phyloP scores from a whole-genome alignment of 331 rosid genomes.

The Quercus phellos region DNA sequence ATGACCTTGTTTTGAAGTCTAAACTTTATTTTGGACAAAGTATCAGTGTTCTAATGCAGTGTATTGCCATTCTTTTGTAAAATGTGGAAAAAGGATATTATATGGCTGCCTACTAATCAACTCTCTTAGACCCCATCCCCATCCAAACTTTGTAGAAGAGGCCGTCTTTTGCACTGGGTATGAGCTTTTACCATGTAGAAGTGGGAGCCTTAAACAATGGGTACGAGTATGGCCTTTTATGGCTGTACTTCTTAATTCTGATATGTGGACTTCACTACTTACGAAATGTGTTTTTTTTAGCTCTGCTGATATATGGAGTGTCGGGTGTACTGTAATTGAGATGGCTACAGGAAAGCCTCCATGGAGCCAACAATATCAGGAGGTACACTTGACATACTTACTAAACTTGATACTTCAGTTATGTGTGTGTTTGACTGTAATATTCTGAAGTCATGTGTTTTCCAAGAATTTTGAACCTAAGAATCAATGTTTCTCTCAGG shows the following conservation, averaged over 20 bases:
- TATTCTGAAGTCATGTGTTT: background rate
- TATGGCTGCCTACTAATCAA: too few relatives aligned
- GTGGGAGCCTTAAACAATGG: too few relatives aligned
- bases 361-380: slow-evolving; percentile 85
- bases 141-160: too few relatives aligned
- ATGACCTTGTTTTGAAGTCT: background rate
- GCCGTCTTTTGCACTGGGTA: too few relatives aligned
- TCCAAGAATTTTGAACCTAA: slow-evolving; percentile 7
- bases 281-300: slow-evolving; percentile 34
- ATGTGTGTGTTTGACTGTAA: background rate
- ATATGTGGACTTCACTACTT: slow-evolving; percentile 17
- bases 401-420: background rate
- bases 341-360: slow-evolving; percentile 91
- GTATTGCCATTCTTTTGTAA: background rate
- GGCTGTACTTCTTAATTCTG: slow-evolving; percentile 12
- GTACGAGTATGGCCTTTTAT: background rate
- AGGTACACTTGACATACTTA: slow-evolving; percentile 42
- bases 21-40: background rate
- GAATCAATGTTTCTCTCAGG: slow-evolving; percentile 41
- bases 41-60: background rate
- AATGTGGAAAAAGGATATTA: background rate
- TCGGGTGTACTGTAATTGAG: slow-evolving; percentile 83
- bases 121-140: too few relatives aligned
- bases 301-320: slow-evolving; percentile 89
- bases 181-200: too few relatives aligned